Evolutionary conservation across 148 eudicot genomes (phyloP), one percentile per base, ranked within the genome.

Genomic region (Beta vulgaris): DNA sequence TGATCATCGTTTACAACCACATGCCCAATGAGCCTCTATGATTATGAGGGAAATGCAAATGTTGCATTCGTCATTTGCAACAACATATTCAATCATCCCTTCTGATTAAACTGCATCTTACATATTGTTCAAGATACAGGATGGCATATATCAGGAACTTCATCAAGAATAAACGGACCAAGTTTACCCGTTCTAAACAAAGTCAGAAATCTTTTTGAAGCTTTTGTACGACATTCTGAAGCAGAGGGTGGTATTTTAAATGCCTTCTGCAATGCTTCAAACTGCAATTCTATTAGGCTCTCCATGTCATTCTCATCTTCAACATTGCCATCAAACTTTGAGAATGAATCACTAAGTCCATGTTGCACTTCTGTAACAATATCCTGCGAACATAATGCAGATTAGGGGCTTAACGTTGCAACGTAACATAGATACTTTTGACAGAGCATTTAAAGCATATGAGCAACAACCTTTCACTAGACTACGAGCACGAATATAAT

Each of bases 91-190:
- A 34, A 31, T 73, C 29, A 61, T 66, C 74, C 48, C 28, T 72
- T 72, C 40, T 34, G 53, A 58, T 68, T 23, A 58, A 59, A 46
- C 58, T 21, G 15, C 40, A 59, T 64, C 60, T 80, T 42, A 62
- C 66, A 70, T 13, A 75, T 53, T 40, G 72, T 75, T 71, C 48
- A 75, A 60, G 64, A 74, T 49, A 60, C 69, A 79, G 70, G 63
- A 60, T 69, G 28, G 25, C 25, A 37, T 32, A 60, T 13, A 46
- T 80, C 80, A 48, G 98, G 98, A 46, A 95, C 98, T 69, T 90
- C 96, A 82, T 95, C 98, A 46, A 95, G 98, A 74, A 92, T 95
- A 80, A 92, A 92, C 53, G 90, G 93, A 40, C 98, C 98, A 13
- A 95, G 98, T 80, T 89, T 95, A 76, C 98, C 98, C 7, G 84